Conservation (phyloP, 768 basidiomycete genomes). For the Suillus clintonianus region DNA sequence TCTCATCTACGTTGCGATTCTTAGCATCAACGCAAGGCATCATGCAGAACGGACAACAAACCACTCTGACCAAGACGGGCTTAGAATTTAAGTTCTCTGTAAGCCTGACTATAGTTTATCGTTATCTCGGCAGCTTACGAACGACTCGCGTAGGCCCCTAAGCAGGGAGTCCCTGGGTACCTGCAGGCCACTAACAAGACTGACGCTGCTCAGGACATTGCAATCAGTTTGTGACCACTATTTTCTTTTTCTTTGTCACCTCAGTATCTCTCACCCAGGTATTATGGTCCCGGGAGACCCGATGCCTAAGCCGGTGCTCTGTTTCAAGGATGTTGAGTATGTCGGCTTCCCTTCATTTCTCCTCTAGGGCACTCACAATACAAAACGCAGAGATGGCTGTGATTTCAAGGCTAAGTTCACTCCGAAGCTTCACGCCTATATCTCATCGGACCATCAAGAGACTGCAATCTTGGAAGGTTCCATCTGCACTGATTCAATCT, state of each 20-base stretch:
- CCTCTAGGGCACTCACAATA: not conserved
- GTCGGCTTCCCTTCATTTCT: not conserved
- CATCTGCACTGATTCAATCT: not conserved
- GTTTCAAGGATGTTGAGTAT: not conserved
- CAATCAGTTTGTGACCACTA: not conserved
- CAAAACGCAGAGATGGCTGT: not conserved
- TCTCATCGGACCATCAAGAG: conserved; percentile 1
- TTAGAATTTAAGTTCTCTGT: not conserved
- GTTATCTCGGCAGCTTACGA: not conserved
- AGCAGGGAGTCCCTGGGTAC: not conserved
- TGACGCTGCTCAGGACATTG: not conserved
- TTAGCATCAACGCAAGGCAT: not conserved
- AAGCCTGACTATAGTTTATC: not conserved
- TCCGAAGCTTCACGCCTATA: not conserved
- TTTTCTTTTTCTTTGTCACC: not conserved
- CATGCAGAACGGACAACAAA: not conserved
- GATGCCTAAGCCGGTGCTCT: not conserved
- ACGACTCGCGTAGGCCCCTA: not conserved
- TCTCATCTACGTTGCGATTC: not conserved
- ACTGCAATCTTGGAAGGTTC: not conserved
- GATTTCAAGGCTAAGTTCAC: not conserved
- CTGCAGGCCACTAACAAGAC: not conserved
- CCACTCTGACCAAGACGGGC: not conserved
- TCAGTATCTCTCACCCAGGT: not conserved
- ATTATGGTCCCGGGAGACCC: not conserved